Conservation (phyloP, 2,329 filamentous ascomycete species). For the Fusarium dimerum region DNA sequence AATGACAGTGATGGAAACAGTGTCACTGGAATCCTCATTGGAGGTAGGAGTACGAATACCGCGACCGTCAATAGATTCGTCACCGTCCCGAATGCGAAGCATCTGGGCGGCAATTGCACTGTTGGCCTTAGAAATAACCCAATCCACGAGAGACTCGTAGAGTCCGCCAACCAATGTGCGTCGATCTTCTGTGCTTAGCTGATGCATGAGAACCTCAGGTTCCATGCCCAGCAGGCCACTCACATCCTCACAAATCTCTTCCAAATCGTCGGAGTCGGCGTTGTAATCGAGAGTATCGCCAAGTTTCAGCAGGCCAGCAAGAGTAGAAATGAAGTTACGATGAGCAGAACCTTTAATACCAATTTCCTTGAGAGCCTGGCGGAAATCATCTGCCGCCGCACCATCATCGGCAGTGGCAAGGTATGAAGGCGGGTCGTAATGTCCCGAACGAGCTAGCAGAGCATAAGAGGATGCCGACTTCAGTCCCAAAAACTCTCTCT, state of each 20-base stretch:
- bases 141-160: slow-evolving; percentile 93
- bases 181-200: slow-evolving; percentile 83
- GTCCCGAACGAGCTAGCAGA: slow-evolving; percentile 79
- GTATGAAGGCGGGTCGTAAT: slow-evolving; percentile 83
- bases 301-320: slow-evolving; percentile 86
- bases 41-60: slow-evolving; percentile 65
- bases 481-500: slow-evolving; percentile 84
- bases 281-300: slow-evolving; percentile 86
- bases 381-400: slow-evolving; percentile 91
- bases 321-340: slow-evolving; percentile 78
- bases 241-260: slow-evolving; percentile 88
- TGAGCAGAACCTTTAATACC: slow-evolving; percentile 88
- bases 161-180: slow-evolving; percentile 80
- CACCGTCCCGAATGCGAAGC: slow-evolving; percentile 62
- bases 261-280: slow-evolving; percentile 80
- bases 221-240: slow-evolving; percentile 83
- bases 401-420: slow-evolving; percentile 90
- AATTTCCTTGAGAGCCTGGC: slow-evolving; percentile 81
- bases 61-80: slow-evolving; percentile 66
- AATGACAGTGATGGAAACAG: slow-evolving; percentile 84
- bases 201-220: slow-evolving; percentile 74
- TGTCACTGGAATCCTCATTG: slow-evolving; percentile 74
- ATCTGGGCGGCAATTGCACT: slow-evolving; percentile 79
- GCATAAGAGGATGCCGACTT: slow-evolving; percentile 75
- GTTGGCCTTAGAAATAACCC: slow-evolving; percentile 89